phyloP scores from a whole-genome alignment of 2,329 filamentous ascomycete species.

The Colletotrichum tanaceti region DNA sequence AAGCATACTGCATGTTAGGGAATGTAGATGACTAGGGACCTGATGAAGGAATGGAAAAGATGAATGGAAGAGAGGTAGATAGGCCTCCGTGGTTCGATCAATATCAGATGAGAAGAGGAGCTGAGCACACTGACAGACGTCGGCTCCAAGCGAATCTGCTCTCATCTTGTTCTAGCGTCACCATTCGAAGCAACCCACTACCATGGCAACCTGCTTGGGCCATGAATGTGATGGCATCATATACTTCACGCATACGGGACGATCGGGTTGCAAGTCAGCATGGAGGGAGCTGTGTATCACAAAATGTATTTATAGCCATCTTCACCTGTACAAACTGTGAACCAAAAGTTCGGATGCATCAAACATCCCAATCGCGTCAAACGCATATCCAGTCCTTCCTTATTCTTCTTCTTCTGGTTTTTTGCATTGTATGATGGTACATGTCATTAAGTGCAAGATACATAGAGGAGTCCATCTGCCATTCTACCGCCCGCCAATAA shows the following conservation, averaged over 20 bases:
- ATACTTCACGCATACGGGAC: not conserved
- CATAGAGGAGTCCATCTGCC: slow-evolving; percentile 15
- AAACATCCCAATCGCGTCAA: not conserved
- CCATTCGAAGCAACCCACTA: not conserved
- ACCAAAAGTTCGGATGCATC: not conserved
- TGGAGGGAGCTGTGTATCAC: not conserved
- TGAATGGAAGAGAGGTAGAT: not conserved
- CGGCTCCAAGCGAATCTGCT: no score
- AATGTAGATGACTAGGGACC: not conserved
- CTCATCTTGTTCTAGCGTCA: not conserved
- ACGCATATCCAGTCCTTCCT: not conserved
- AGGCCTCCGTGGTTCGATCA: not conserved
- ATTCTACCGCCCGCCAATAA: slow-evolving; percentile 16
- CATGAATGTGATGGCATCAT: not conserved
- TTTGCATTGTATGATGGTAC: slow-evolving; percentile 25
- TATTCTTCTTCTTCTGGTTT: not conserved
- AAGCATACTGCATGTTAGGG: not conserved
- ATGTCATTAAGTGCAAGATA: slow-evolving; percentile 31
- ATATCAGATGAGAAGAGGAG: not conserved
- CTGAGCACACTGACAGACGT: not conserved
- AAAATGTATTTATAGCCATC: not conserved
- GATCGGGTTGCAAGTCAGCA: not conserved
- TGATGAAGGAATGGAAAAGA: not conserved
- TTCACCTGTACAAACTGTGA: slow-evolving; percentile 4
- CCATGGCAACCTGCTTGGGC: not conserved